Evolutionary conservation across 441 rosid genomes (phyloP), one percentile per base, ranked within the genome.

Genomic region (Adansonia rubrostipa): DNA sequence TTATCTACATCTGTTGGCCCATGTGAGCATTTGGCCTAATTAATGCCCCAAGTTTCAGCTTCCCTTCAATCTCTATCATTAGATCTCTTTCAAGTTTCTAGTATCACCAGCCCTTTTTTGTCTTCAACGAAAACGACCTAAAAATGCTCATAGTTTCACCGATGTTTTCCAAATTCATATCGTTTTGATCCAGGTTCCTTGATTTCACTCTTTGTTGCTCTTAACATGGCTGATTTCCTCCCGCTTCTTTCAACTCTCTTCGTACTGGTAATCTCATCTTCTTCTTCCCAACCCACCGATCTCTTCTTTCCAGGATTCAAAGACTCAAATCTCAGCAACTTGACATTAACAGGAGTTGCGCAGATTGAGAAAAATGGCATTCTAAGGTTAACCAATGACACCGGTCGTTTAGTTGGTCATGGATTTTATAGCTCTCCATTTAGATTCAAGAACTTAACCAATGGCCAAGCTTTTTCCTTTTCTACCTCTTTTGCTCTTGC

Each of bases 401-500:
- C 92, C 36, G 78, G 78, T 14, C 86, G 88, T n/a, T 51, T 56
- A 74, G 22, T 74, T 74, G 90, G 93, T 20, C 92, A 88, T n/a
- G 90, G 92, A 42, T 94, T 92, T 81, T 88, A 83, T 60, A 19
- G 80, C 11, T 80, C 85, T 51, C 92, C 94, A 0, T 69, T 89
- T 71, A 78, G 33, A 74, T 87, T 94, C 85, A 94, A 87, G 81
- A 86, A 85, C 78, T 82, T 91, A 0, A 68, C 62, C 2, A 71
- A 50, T 62, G 85, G 83, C 19, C 68, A 67, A 71, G 91, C 71
- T 45, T 84, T 47, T 6, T 91, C 97, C 4, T 94, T 94, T 75
- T 92, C 98, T 11, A 85, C 97, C 0, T 79, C 86, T 5, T 94
- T 92, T 24, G 96, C 84, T 73, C 79, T 94, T 51, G 85, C 85